These are phyloP conservation scores for Leccinum broughii DNA, from an alignment of 768 basidiomycete species.

Conservation along the genomic window DNA sequence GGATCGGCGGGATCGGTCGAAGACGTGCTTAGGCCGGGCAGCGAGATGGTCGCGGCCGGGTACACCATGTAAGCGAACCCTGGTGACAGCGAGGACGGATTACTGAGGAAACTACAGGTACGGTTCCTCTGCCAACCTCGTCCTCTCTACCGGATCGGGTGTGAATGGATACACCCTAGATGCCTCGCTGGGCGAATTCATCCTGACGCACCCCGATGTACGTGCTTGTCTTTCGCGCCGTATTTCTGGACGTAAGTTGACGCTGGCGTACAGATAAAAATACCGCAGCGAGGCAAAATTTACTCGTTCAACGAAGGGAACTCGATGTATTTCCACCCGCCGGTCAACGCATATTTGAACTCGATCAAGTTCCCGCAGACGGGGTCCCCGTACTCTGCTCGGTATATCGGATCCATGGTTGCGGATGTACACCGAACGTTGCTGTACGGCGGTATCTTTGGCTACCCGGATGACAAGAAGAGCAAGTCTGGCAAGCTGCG, in stretches of 20 bases:
- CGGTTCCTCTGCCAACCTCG: conserved; percentile 95
- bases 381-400: conserved; percentile 81
- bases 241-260: conserved; percentile 3
- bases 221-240: conserved; percentile 24
- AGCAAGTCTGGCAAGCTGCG: conserved; percentile 94
- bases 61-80: conserved; percentile 82
- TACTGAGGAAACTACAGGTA: conserved; percentile 47
- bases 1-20: conserved; percentile 77
- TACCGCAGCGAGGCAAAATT: conserved; percentile 94
- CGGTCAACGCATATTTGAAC: conserved; percentile 78
- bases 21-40: conserved; percentile 92
- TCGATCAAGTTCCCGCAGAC: conserved; percentile 87
- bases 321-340: conserved; percentile 87
- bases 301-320: conserved; percentile 99
- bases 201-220: conserved; percentile 95
- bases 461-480: conserved; percentile 98
- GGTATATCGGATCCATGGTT: conserved; percentile 99
- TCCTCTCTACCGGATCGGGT: conserved; percentile 91
- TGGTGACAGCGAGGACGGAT: neutral
- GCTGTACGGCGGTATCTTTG: conserved; percentile 97
- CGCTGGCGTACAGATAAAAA: conserved; percentile 64
- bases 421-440: conserved; percentile 97
- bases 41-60: conserved; percentile 96
- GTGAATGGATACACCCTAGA: conserved; percentile 99
- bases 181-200: conserved; percentile 94